A percentile compares a stretch with the other conserved stretches of the same genome.
Conservation (phyloP, 169 alveolate species). For the Perkinsus marinus region DNA sequence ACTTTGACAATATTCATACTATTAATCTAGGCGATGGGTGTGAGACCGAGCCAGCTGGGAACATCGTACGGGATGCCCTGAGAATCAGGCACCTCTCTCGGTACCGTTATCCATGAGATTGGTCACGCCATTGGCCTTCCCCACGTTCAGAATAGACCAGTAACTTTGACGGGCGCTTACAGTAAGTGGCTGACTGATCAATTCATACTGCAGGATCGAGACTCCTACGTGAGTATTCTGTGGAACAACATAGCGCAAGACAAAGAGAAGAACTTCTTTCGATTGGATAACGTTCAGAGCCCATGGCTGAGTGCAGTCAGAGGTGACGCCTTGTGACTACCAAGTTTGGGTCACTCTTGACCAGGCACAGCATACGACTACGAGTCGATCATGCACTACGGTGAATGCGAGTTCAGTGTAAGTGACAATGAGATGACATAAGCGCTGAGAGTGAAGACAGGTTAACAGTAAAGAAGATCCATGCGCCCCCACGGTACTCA, state of each 20-base stretch:
- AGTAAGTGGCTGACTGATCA: neutral
- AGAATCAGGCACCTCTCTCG: neutral
- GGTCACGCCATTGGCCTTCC: neutral
- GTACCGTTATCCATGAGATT: neutral
- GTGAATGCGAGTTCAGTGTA: neutral
- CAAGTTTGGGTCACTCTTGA: too few relatives aligned
- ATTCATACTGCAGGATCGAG: neutral
- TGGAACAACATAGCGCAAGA: neutral
- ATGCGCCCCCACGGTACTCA: neutral
- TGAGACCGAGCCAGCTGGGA: neutral
- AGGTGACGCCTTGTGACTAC: too few relatives aligned
- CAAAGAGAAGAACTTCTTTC: neutral
- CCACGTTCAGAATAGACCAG: neutral
- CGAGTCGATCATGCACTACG: neutral
- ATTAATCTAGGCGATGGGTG: neutral
- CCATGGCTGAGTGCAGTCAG: neutral
- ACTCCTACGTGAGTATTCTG: neutral
- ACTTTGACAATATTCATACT: neutral
- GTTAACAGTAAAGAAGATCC: neutral
- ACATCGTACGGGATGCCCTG: neutral
- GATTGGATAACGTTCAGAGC: neutral
- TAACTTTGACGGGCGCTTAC: neutral
- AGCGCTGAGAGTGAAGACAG: neutral
- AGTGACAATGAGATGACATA: neutral
- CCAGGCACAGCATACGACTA: neutral